Base-by-base conservation (phyloP, 2,329 filamentous ascomycete genomes). In the Stachybotrys echinatus region DNA sequence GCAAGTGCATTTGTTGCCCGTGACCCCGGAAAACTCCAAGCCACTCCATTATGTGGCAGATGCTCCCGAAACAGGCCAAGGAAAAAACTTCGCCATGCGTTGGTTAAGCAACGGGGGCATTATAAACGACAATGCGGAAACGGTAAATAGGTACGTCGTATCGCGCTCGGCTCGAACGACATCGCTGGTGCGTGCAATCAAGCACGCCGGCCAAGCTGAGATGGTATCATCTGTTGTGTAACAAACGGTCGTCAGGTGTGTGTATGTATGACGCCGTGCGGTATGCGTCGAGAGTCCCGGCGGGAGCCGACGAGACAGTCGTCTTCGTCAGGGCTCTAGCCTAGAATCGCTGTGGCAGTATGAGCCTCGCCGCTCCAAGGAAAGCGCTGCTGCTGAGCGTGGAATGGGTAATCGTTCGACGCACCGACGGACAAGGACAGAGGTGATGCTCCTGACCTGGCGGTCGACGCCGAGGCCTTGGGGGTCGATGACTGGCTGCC, bases 371-470 rank as follows among this genome's bases (percentile, higher is more conserved):
- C 55, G 42, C 68, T 66, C 62, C 66, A 72, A 45, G 74, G 75
- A 54, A 79, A 80, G 48, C 71, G 73, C 51, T 77, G 72, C 52
- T 69, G 69, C 55, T 74, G 69, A 50, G 62, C 57, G 53, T 70
- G 61, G 40, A 56, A 74, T 31, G 68, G 58, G 48, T 66, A 64
- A 47, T 73, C 73, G 57, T 63, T 66, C 49, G 73, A 61, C 54
- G 75, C 74, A 68, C 72, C 74, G 58, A 77, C 68, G 57, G 73
- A 69, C 45, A 74, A 65, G 48, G 71, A 64, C 55, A 80, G 75
- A 50, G 67, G 61, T 42, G 77, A 69, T 14, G 74, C 71, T 39
- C 76, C 70, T 23, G 77, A 75, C 44, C 62, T 54, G 44, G 70
- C 61, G 45, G 71, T 67, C 38, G 38, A 40, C 46, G 68, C 65